Percentiles rank a stretch among this genome's conserved stretches.
Evolutionary conservation across 1,284 basidiomycete genomes (phyloP).

Genomic region (Ceratobasidium sp.): DNA sequence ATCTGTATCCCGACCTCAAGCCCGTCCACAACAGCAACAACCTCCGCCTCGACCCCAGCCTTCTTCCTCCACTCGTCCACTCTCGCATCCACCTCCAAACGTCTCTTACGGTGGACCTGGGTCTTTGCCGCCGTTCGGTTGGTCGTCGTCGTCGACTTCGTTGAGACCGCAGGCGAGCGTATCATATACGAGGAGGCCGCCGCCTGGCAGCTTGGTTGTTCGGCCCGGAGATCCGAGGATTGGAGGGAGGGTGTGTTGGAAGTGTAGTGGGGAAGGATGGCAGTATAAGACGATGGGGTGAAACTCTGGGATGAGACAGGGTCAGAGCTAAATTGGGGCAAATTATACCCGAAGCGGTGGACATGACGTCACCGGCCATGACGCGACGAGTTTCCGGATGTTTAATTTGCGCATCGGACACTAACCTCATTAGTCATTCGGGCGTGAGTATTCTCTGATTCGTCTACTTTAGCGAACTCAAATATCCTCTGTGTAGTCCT

Average conservation of each 20-base stretch:
- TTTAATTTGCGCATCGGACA: too few species aligned
- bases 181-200: conserved; percentile 51
- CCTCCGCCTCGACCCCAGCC: conserved; percentile 38
- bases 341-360: too few species aligned
- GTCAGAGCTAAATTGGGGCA: too few species aligned
- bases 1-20: conserved; percentile 51
- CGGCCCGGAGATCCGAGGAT: conserved; percentile 76
- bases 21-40: conserved; percentile 44
- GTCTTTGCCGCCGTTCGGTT: conserved; percentile 49
- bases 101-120: conserved; percentile 12
- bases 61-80: conserved; percentile 47
- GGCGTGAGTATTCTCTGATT: too few species aligned
- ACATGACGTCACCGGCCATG: too few species aligned
- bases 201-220: conserved; percentile 65
- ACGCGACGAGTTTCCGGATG: too few species aligned
- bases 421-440: too few species aligned
- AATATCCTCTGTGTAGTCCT: too few species aligned
- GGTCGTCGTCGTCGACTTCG: conserved; percentile 49
- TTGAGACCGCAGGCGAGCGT: conserved; percentile 20
- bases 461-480: too few species aligned
- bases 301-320: too few species aligned
- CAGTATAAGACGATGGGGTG: conserved; percentile 65
- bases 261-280: conserved; percentile 71
- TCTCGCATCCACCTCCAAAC: conserved; percentile 21
- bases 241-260: conserved; percentile 74